phyloP scores from a whole-genome alignment of 306 rosid genomes.

The Cotoneaster glaucophyllus region DNA sequence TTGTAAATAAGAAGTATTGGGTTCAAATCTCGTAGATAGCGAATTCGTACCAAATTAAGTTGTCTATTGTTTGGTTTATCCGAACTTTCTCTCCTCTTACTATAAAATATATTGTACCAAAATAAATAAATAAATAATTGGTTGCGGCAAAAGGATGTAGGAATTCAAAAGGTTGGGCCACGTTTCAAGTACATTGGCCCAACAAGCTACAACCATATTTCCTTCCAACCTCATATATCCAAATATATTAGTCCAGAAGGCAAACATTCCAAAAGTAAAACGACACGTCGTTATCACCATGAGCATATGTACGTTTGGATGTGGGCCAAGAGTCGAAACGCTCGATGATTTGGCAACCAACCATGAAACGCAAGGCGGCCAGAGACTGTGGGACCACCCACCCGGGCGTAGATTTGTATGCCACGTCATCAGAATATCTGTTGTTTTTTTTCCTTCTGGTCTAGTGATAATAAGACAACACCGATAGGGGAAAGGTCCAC shows the following conservation, averaged over 20 bases:
- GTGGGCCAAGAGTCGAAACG: conserved; percentile 9
- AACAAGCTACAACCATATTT: no score
- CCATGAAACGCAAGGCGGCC: no score
- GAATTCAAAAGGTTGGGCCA: not conserved
- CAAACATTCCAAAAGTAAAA: not conserved
- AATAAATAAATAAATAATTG: no score
- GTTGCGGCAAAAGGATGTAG: no score
- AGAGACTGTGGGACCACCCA: conserved; percentile 15
- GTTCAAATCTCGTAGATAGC: no score
- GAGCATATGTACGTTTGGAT: not conserved
- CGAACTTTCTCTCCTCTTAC: no score
- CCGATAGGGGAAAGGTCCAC: not conserved
- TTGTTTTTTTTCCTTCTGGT: conserved; percentile 7
- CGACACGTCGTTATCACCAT: not conserved
- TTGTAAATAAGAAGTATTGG: no score
- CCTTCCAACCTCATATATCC: not conserved
- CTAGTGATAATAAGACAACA: not conserved
- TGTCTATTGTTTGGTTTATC: no score
- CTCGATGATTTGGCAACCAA: not conserved
- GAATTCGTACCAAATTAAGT: no score
- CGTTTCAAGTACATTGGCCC: not conserved
- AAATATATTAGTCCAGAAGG: not conserved
- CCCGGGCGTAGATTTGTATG: conserved; percentile 9
- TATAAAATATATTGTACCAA: no score
- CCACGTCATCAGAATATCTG: conserved; percentile 39